Conservation (phyloP, 148 eudicot species). For the Arbutus unedo region DNA sequence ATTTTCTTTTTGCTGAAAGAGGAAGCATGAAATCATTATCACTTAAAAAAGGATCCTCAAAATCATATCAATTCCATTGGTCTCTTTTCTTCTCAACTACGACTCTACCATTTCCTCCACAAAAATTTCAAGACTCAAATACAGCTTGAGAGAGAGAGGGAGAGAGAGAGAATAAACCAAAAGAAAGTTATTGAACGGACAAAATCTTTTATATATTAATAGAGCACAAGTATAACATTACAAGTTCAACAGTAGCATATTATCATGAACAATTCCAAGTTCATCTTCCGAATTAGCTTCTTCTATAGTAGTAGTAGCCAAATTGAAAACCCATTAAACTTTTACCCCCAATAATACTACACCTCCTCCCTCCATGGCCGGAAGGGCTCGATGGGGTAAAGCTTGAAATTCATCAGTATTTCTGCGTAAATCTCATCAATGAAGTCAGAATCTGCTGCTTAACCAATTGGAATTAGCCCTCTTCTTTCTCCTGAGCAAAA, state of each 20-base stretch:
- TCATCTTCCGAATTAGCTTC: conserved; percentile 26
- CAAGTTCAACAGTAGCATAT: conserved; percentile 15
- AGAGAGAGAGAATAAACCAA: neutral
- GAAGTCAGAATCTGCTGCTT: neutral
- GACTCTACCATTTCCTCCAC: neutral
- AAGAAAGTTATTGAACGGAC: conserved; percentile 8
- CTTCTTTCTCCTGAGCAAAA: no score
- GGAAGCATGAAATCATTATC: neutral
- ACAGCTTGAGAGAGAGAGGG: neutral
- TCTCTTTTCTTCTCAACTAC: neutral
- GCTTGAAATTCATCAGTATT: neutral
- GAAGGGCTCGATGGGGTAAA: conserved; percentile 3
- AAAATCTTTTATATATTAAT: conserved; percentile 18
- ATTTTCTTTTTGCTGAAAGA: neutral
- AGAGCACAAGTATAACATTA: conserved; percentile 18
- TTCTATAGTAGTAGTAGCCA: neutral
- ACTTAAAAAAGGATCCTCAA: neutral
- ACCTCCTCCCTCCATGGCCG: conserved; percentile 10
- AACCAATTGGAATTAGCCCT: neutral
- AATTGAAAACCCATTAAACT: conserved; percentile 8
- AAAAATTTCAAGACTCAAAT: neutral
- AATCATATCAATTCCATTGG: neutral
- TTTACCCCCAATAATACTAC: neutral
- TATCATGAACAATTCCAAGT: conserved; percentile 18
- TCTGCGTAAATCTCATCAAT: conserved; percentile 2